Evolutionary conservation across 2,329 filamentous ascomycete species (phyloP), one percentile per base, ranked within the genome.

Genomic region (Colletotrichum melonis): DNA sequence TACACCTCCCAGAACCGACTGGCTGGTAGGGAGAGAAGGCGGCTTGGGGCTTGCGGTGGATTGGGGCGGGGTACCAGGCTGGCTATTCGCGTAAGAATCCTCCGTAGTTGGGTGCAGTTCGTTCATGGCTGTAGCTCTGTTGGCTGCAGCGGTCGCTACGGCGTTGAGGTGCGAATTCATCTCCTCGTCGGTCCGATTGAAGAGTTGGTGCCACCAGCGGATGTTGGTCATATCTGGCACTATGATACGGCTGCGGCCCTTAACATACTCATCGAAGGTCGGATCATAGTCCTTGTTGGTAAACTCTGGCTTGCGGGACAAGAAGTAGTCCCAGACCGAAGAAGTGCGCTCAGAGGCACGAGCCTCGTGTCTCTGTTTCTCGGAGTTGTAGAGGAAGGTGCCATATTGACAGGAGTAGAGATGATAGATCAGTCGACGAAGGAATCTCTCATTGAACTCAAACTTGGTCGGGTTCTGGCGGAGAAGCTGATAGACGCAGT

Each of bases 401-500:
- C 97, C 97, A 76, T 98, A 99, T 81, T 99, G 97, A 76, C 95
- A 98, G 0, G 96, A 96, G 80, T 98, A 96, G 1, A 97, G 89
- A 81, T 99, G 97, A 80, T 98, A 99, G 1, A 98, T 87, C 3
- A 99, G 86, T 24, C 97, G 91, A 30, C 95, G 90, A 7, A 99
- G 85, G 82, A 99, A 98, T 5, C 96, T 92, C 81, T 98, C 97
- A 77, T 97, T 98, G 83, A 95, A 99, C 81, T 99, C 96, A 80
- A 99, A 99, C 0, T 95, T 92, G 7, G 91, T 93, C 0, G 95
- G 95, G 78, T 96, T 88, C 80, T 98, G 97, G 74, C 94, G 88
- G 28, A 97, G 85, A 32, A 99, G 87, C 81, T 99, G 97, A 80
- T 97, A 98, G 1, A 94, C 95, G 49, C 95, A 95, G 79, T 98